A percentile compares a stretch with the other conserved stretches of the same genome.
Conservation (phyloP, 2,329 filamentous ascomycete genomes). For the Fusarium sp. region DNA sequence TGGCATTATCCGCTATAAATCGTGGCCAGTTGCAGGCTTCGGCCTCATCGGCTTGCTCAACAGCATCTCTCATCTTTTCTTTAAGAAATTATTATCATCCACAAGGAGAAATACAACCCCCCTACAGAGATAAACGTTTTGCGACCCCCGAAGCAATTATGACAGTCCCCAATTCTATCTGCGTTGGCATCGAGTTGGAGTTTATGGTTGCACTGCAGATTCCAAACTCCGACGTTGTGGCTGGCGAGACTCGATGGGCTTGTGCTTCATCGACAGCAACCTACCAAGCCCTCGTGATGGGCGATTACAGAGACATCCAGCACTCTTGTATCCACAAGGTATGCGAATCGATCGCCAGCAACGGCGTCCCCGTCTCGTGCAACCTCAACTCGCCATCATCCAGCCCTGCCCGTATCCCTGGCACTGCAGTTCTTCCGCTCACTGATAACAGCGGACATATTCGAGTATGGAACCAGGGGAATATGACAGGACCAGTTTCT, state of each 20-base stretch:
- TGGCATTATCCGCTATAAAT: constrained; percentile 34
- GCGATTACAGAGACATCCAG: constrained; percentile 20
- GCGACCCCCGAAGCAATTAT: constrained; percentile 5
- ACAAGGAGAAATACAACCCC: constrained; percentile 8
- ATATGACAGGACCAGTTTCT: background rate
- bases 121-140: constrained; percentile 2
- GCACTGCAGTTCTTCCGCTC: constrained; percentile 25
- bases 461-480: constrained; percentile 39
- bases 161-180: constrained; percentile 24
- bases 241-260: constrained; percentile 25
- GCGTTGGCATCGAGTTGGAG: constrained; percentile 47
- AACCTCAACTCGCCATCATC: constrained; percentile 12
- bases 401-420: constrained; percentile 14
- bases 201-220: constrained; percentile 44
- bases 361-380: constrained; percentile 41
- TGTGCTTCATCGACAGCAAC: constrained; percentile 23
- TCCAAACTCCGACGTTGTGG: constrained; percentile 5
- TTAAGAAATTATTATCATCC: constrained; percentile 15
- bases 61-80: constrained; percentile 6
- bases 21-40: constrained; percentile 19
- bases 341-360: constrained; percentile 38
- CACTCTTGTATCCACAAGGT: constrained; percentile 35
- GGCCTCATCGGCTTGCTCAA: constrained; percentile 25
- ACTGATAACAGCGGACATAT: constrained; percentile 22
- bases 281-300: constrained; percentile 28